phyloP scores from a whole-genome alignment of 2,329 filamentous ascomycete genomes.

The Furcasterigmium sp. region DNA sequence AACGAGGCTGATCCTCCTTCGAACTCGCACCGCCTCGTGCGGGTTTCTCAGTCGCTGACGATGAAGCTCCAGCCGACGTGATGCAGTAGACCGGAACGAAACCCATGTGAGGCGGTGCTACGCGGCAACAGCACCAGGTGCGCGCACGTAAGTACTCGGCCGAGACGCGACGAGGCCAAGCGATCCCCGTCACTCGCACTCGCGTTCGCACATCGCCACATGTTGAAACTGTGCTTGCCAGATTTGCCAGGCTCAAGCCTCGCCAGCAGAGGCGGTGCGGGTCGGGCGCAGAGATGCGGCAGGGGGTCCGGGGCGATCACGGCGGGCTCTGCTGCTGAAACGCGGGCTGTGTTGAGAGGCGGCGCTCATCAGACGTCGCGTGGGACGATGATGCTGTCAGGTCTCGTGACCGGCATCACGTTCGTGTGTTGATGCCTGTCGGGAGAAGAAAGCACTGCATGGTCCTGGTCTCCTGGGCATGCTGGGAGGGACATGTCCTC shows the following conservation, averaged over 20 bases:
- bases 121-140: too few species aligned
- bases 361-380: not conserved
- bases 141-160: too few species aligned
- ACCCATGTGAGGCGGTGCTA: too few species aligned
- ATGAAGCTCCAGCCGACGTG: too few species aligned
- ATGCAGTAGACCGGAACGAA: too few species aligned
- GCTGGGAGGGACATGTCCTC: not conserved
- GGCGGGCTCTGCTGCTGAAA: not conserved
- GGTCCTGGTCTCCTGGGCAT: not conserved
- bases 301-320: not conserved
- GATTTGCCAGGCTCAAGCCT: not conserved
- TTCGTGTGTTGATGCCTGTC: not conserved
- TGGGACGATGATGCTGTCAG: constrained; percentile 1
- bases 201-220: too few species aligned
- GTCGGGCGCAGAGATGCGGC: not conserved
- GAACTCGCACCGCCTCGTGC: too few species aligned
- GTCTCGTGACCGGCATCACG: not conserved
- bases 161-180: not conserved
- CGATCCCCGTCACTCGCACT: too few species aligned
- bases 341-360: not conserved
- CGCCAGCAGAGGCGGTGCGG: not conserved
- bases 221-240: not conserved
- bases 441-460: not conserved
- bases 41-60: too few species aligned
- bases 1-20: too few species aligned